Base-by-base conservation (phyloP, 768 basidiomycete genomes). In the Termitomyces sp. region DNA sequence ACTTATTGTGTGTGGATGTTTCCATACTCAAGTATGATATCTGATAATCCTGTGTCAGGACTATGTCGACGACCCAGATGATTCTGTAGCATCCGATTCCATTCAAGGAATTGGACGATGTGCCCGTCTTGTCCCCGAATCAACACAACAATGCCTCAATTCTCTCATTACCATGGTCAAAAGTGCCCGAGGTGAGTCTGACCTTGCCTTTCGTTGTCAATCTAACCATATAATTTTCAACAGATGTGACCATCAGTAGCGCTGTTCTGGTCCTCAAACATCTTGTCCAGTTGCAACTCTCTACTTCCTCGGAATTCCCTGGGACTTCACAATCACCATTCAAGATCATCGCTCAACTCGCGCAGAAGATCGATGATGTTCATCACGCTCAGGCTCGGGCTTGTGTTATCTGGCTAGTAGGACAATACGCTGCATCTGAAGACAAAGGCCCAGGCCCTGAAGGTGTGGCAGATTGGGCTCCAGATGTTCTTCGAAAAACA, bases 361-460 rank as follows among this genome's bases (percentile, higher is more conserved):
- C 94, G 0, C 80, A 83, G 53, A 82, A 84, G 37, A 82, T 96
- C 50, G 91, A 94, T 52, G 87, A 86, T 56, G 91, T 98, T 55
- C 82, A 78, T 7, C 92, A 95, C 66, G 79, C 87, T 1, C 83
- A 86, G 67, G 94, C 96, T 1, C 79, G 92, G 36, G 94, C 96
- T 0, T 94, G 91, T 66, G 86, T 98, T 1, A 76, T 94, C 31
- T 97, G 96, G 94, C 83, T 98, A 0, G 94, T 94, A 0, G 96
- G 96, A 0, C 94, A 97, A 71, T 93, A 93, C 69, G 84, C 90
- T 17, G 80, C 80, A 14, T 71, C 73, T 6, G 68, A 71, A 17
- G 75, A 74, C 45, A 69, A 67, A 31, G 61, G 66, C 45, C 64
- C 73, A 17, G 72, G 77, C 1, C 78, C 83, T 2, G 82, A 85